phyloP scores from a whole-genome alignment of 768 basidiomycete genomes.

The Coprinopsis sp. region DNA sequence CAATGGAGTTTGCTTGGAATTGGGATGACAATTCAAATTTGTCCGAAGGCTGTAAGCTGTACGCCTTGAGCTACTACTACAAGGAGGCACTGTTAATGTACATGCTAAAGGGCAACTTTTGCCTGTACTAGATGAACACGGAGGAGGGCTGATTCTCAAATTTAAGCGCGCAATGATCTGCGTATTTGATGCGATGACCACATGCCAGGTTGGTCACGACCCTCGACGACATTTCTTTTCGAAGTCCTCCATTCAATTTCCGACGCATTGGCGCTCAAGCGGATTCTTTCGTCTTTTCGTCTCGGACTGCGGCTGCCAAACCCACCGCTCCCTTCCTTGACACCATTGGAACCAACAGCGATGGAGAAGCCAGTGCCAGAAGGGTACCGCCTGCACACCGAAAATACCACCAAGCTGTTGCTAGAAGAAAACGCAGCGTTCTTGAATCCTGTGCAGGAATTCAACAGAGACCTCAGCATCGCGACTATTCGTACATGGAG shows the following conservation, averaged over 20 bases:
- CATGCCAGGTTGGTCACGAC: too few relatives aligned
- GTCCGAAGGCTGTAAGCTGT: too few relatives aligned
- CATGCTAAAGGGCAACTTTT: too few relatives aligned
- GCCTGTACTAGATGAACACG: too few relatives aligned
- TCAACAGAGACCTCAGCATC: constrained; percentile 92
- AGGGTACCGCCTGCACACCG: constrained; percentile 74
- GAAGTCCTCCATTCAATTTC: constrained; percentile 59
- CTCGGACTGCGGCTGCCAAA: neutral
- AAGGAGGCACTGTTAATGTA: too few relatives aligned
- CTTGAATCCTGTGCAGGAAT: constrained; percentile 96
- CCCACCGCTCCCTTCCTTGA: neutral
- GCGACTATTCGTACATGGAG: constrained; percentile 90
- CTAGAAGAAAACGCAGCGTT: constrained; percentile 83
- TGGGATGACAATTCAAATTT: too few relatives aligned
- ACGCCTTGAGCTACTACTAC: too few relatives aligned
- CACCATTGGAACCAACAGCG: constrained; percentile 5
- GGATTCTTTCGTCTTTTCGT: neutral
- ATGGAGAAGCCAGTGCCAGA: constrained; percentile 47
- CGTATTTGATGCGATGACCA: too few relatives aligned
- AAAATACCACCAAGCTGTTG: constrained; percentile 79
- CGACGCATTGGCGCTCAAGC: constrained; percentile 25
- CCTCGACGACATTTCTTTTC: too few relatives aligned
- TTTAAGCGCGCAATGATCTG: too few relatives aligned
- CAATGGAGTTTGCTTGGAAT: too few relatives aligned
- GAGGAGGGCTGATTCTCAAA: too few relatives aligned